phyloP scores from a whole-genome alignment of 2,329 filamentous ascomycete genomes.

The Plectosphaerella plurivora region DNA sequence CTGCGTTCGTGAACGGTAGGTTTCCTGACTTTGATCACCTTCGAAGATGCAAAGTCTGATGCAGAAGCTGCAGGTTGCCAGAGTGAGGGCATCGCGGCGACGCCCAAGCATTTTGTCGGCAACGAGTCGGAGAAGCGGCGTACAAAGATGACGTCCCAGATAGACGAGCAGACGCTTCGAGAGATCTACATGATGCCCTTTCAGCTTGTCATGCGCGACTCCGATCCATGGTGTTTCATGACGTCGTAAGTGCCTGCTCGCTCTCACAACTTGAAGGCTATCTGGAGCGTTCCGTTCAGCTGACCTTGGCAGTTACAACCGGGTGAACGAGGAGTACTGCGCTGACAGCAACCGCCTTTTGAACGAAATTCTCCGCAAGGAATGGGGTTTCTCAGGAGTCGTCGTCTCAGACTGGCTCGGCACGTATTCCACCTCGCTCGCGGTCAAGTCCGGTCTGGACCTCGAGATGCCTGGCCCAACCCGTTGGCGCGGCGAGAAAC shows the following conservation, averaged over 20 bases:
- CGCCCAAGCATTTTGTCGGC: constrained; percentile 57
- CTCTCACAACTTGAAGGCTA: background rate
- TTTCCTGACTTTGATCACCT: constrained; percentile 26
- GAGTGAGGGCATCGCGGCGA: constrained; percentile 49
- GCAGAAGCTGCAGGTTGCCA: constrained; percentile 26
- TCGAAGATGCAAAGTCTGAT: background rate
- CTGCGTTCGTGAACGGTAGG: constrained; percentile 34
- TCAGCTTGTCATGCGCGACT: constrained; percentile 50
- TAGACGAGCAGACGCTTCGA: constrained; percentile 50
- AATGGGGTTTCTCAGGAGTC: constrained; percentile 55
- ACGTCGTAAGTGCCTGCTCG: constrained; percentile 34
- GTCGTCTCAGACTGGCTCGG: constrained; percentile 58
- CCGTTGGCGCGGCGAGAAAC: constrained; percentile 20
- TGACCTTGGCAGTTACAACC: constrained; percentile 39
- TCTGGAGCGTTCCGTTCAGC: background rate
- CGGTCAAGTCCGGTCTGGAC: constrained; percentile 47
- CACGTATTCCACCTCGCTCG: constrained; percentile 48
- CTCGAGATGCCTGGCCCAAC: constrained; percentile 57
- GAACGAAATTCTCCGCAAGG: constrained; percentile 44
- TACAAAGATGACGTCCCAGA: constrained; percentile 48
- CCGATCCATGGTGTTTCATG: constrained; percentile 51
- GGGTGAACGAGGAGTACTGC: constrained; percentile 51
- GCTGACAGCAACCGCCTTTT: constrained; percentile 48
- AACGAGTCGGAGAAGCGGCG: constrained; percentile 58
- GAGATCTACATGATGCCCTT: constrained; percentile 55